These are phyloP conservation scores for Schizosaccharomyces lindneri DNA, from an alignment of 805 yeast species.

Conservation along the genomic window DNA sequence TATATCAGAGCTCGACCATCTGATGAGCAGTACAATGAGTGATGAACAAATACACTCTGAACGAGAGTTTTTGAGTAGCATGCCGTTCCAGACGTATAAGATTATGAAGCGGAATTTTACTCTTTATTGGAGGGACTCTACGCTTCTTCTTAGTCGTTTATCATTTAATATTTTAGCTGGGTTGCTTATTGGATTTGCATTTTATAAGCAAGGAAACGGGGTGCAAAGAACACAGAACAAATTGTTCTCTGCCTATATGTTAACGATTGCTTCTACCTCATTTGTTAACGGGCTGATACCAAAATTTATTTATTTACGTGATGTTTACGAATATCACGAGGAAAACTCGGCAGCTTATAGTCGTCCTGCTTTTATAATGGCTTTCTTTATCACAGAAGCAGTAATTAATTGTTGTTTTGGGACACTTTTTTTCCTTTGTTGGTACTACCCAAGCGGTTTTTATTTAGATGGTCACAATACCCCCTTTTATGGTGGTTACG, in stretches of 20 bases:
- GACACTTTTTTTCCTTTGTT: slow-evolving; percentile 30
- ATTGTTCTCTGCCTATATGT: slow-evolving; percentile 55
- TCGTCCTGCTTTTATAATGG: slow-evolving; percentile 36
- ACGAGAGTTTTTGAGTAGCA: slow-evolving; percentile 29
- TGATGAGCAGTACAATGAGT: not conserved
- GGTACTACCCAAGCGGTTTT: slow-evolving; percentile 33
- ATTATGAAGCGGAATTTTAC: slow-evolving; percentile 27
- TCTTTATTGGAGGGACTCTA: slow-evolving; percentile 41
- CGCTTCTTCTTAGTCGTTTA: slow-evolving; percentile 30
- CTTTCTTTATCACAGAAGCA: slow-evolving; percentile 39
- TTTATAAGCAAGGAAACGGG: slow-evolving; percentile 36
- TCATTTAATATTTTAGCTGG: slow-evolving; percentile 27
- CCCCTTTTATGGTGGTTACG: not conserved
- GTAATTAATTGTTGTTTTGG: slow-evolving; percentile 39
- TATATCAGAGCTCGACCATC: slow-evolving; percentile 12
- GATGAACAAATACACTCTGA: not conserved
- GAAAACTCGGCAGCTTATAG: slow-evolving; percentile 46
- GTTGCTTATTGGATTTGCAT: slow-evolving; percentile 42
- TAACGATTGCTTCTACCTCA: slow-evolving; percentile 29
- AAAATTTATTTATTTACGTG: slow-evolving; percentile 33
- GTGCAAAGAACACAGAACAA: slow-evolving; percentile 57
- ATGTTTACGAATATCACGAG: slow-evolving; percentile 47
- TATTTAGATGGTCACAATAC: slow-evolving; percentile 9
- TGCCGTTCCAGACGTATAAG: slow-evolving; percentile 18
- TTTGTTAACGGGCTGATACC: slow-evolving; percentile 41